A percentile compares a stretch with the other conserved stretches of the same genome.
These are phyloP conservation scores for Aureobasidium leucospermi DNA, from an alignment of 2,329 filamentous ascomycete genomes.

Conservation along the genomic window DNA sequence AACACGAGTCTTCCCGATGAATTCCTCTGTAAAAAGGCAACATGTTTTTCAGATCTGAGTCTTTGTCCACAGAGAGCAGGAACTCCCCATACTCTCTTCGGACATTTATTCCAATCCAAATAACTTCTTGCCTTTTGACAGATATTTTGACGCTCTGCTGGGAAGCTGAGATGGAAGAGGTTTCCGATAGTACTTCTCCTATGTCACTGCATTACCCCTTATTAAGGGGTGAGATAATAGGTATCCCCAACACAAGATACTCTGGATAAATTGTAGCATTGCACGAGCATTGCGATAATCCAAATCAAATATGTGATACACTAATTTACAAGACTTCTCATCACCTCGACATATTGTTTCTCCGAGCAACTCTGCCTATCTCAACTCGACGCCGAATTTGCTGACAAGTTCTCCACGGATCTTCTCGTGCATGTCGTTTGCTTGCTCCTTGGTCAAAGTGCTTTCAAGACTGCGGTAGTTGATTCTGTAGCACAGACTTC, in stretches of 20 bases:
- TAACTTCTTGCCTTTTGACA: too few species aligned
- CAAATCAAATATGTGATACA: constrained; percentile 6
- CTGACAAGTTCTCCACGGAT: constrained; percentile 60
- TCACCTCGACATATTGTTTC: not conserved
- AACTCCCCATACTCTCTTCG: too few species aligned
- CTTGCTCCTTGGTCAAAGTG: constrained; percentile 78
- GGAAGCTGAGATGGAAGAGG: too few species aligned
- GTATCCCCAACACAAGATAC: too few species aligned
- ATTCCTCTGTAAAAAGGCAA: too few species aligned
- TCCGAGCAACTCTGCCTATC: constrained; percentile 36
- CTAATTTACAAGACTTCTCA: constrained; percentile 5
- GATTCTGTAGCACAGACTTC: constrained; percentile 85
- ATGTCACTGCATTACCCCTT: too few species aligned
- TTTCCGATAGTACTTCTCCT: too few species aligned
- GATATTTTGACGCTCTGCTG: too few species aligned
- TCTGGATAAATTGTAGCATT: not conserved
- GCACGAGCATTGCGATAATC: not conserved
- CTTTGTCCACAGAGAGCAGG: too few species aligned
- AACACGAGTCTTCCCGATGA: not conserved
- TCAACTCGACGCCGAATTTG: constrained; percentile 70
- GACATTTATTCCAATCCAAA: too few species aligned
- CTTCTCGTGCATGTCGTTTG: constrained; percentile 65
- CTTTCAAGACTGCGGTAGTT: constrained; percentile 89
- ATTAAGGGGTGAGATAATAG: too few species aligned
- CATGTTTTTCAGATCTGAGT: too few species aligned